Conservation (phyloP, 2,329 filamentous ascomycete genomes). For the Neoascochyta sp. region DNA sequence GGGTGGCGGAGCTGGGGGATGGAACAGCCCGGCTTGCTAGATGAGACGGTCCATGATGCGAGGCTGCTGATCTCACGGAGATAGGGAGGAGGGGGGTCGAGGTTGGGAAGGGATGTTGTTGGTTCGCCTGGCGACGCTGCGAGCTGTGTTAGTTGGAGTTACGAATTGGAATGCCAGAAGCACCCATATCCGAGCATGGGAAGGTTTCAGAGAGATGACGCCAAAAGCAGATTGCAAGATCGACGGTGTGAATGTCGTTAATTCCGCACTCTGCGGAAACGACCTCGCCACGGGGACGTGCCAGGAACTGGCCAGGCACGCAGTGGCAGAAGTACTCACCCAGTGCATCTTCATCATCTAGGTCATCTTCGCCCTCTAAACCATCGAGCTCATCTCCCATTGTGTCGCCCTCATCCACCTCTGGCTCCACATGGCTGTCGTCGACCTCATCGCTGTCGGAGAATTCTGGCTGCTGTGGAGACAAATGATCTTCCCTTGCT, state of each 20-base stretch:
- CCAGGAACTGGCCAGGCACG: too few relatives aligned
- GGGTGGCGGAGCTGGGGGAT: conserved; percentile 73
- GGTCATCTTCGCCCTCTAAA: conserved; percentile 45
- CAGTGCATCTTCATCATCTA: conserved; percentile 35
- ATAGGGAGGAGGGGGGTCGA: conserved; percentile 40
- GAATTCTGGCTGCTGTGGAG: conserved; percentile 16
- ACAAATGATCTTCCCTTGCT: conserved; percentile 14
- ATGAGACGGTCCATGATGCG: conserved; percentile 78
- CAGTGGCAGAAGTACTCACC: conserved; percentile 12
- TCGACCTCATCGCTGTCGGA: conserved; percentile 26
- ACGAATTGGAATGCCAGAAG: conserved; percentile 1
- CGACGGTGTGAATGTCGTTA: too few relatives aligned
- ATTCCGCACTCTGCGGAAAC: too few relatives aligned
- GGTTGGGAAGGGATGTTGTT: conserved; percentile 13
- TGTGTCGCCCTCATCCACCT: conserved; percentile 20
- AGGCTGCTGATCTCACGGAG: conserved; percentile 83
- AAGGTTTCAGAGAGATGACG: too few relatives aligned
- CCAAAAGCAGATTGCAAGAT: too few relatives aligned
- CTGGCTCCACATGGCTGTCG: conserved; percentile 17
- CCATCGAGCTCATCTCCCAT: conserved; percentile 23
- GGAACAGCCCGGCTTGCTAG: conserved; percentile 74
- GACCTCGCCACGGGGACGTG: too few relatives aligned
- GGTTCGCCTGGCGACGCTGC: conserved; percentile 15
- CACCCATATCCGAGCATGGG: too few relatives aligned
- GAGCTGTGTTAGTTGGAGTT: conserved; percentile 3